A percentile compares a stretch with the other conserved stretches of the same genome.
phyloP scores from a whole-genome alignment of 179 eudicot species.

The Camellia oleifera region DNA sequence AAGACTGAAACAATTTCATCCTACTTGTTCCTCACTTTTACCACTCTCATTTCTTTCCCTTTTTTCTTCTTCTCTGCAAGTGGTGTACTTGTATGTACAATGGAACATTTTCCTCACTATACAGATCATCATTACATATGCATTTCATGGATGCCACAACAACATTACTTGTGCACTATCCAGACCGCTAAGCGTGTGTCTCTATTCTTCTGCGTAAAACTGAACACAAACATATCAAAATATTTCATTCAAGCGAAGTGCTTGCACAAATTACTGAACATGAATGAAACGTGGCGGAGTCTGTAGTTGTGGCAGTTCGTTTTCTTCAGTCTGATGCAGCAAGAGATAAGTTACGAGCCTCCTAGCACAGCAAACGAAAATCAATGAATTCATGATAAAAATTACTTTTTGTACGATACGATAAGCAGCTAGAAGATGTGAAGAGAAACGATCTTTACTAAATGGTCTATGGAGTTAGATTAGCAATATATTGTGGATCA shows the following conservation, averaged over 20 bases:
- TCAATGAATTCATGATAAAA: not conserved
- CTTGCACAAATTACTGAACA: not conserved
- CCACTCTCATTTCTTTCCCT: not conserved
- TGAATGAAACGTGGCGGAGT: constrained; percentile 13
- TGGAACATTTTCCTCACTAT: not conserved
- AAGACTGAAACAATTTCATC: not conserved
- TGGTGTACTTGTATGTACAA: constrained; percentile 10
- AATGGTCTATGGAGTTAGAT: not conserved
- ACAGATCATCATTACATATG: not conserved
- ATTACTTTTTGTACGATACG: not conserved
- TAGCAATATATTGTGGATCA: not conserved
- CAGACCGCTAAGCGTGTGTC: not conserved
- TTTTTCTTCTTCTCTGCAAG: not conserved
- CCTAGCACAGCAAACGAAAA: constrained; percentile 14
- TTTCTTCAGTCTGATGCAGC: constrained; percentile 20
- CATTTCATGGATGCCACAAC: not conserved
- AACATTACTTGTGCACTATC: not conserved
- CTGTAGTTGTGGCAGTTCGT: constrained; percentile 11
- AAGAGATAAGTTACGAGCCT: constrained; percentile 1
- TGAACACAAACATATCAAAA: not conserved
- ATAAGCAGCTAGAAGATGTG: not conserved
- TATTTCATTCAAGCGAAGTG: not conserved
- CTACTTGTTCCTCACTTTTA: not conserved
- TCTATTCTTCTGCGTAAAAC: not conserved
- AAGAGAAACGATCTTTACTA: not conserved